Evolutionary conservation across 1,139 yeast species (phyloP), one percentile per base, ranked within the genome.

Genomic region (Candida smagusa): DNA sequence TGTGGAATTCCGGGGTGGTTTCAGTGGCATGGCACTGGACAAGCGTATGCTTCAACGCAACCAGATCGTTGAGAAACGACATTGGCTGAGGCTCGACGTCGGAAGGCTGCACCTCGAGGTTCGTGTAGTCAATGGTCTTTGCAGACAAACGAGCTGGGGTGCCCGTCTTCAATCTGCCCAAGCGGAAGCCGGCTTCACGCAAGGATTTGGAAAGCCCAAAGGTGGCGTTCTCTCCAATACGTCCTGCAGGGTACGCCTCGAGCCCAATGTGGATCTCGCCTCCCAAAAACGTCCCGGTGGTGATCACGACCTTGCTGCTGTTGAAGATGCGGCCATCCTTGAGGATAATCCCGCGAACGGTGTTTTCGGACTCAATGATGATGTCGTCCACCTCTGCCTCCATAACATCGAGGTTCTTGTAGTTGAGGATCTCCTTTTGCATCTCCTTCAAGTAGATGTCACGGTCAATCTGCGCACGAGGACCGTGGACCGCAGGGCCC

Each of bases 401-500:
- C 35, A 77, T 39, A 7, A 94, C 75, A 5, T 64, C 58, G 40
- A 90, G 67, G 43, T 83, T 77, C 5, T 72, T 65, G 61, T 89
- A 90, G 40, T 64, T 57, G 34, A 65, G 59, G 13, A 94, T 70
- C 43, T 72, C 82, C 3, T 58, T 50, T 55, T 87, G 95, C 97
- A 92, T 92, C 52, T 86, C 94, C 9, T 59, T 55, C 51, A 84
- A 67, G 57, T 92, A 94, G 3, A 90, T 73, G 35, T 77, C 68
- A 45, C 99, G 68, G 59, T 94, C 98, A 24, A 94, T 92, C 58
- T 94, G 98, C 1, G 97, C 97, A 42, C 99, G 65, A 6, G 97
- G 97, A 0, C 98, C 98, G 86, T 97, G 95, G 1, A 90, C 98
- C 0, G 98, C 98, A 0, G 97, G 88, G 0, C 99, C 99, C 48